phyloP scores from a whole-genome alignment of 2,329 filamentous ascomycete species.

The Microcera coccophila region DNA sequence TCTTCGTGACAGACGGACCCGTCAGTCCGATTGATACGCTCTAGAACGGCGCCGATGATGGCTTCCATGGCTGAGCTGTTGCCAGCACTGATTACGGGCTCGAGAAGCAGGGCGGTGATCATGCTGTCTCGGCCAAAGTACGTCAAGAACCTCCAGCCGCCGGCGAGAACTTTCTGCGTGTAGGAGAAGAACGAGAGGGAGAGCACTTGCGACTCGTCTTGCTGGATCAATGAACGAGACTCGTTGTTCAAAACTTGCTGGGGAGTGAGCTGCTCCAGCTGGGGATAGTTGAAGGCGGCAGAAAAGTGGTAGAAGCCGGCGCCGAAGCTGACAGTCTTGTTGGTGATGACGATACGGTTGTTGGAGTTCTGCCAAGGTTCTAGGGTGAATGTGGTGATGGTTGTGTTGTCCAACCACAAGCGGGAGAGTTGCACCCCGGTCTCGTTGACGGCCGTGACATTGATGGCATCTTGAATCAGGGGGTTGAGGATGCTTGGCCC shows the following conservation, averaged over 20 bases:
- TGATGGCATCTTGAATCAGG: conserved; percentile 52
- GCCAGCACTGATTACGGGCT: conserved; percentile 54
- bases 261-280: conserved; percentile 51
- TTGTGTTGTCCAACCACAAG: conserved; percentile 60
- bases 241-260: conserved; percentile 47
- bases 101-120: conserved; percentile 56
- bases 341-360: conserved; percentile 29
- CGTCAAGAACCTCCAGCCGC: conserved; percentile 62
- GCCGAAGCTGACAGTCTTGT: conserved; percentile 44
- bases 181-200: conserved; percentile 60
- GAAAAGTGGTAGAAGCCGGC: conserved; percentile 55
- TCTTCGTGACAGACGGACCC: conserved; percentile 63
- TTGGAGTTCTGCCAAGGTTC: conserved; percentile 30
- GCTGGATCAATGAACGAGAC: conserved; percentile 42
- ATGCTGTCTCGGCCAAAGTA: conserved; percentile 66
- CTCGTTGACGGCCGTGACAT: conserved; percentile 35
- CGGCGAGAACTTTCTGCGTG: conserved; percentile 58
- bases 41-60: conserved; percentile 56
- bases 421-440: conserved; percentile 48
- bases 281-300: conserved; percentile 59
- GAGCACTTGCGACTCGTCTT: conserved; percentile 40
- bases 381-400: conserved; percentile 51
- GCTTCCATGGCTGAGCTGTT: conserved; percentile 56
- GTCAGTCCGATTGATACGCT: conserved; percentile 57
- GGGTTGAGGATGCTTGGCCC: conserved; percentile 50